Evolutionary conservation across 495 filamentous ascomycete species (phyloP), one percentile per base, ranked within the genome.

Genomic region (Aspergillus ellipticus): DNA sequence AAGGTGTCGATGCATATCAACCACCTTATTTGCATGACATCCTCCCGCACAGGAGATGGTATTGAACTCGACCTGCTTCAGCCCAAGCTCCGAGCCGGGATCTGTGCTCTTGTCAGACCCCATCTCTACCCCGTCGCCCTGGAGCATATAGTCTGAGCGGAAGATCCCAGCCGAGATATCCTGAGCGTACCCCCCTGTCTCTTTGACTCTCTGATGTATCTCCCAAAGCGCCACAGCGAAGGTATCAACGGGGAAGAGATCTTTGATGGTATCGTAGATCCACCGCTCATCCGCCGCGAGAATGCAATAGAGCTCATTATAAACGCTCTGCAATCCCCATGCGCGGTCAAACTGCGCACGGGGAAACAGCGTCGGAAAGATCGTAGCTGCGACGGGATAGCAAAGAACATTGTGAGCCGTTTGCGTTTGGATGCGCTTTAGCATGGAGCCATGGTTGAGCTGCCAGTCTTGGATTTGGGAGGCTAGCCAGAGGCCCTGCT

Each of bases 51-150:
- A 93, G 1, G 90, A 95, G 17, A 88, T 89, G 16, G 90, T 92
- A 74, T 96, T 95, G 74, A 96, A 93, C 64, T 96, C 91, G 24
- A 96, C 89, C 69, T 96, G 91, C 67, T 90, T 92, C 60, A 94
- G 77, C 19, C 75, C 24, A 2, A 43, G 26, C 9, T 16, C 11
- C 6, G 33, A 17, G 5, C 16, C 16, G 0, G 15, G 17, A 10
- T 11, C 20, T 13, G 6, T 22, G 2, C 13, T 29, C n/a, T 31
- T 10, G 21, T 24, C 24, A 7, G 26, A n/a, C 3, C 35, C 45
- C 5, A 49, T 24, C 16, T 33, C 35, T 13, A 22, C 11, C 21
- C 33, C 8, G 15, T 31, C 31, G 4, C 33, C 45, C 64, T 95
- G 89, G 41, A 95, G 82, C 89, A 96, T 93, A 70, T 96, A 96